Conservation (phyloP, 78 protist species). For the Dictyostelium intermedium region DNA sequence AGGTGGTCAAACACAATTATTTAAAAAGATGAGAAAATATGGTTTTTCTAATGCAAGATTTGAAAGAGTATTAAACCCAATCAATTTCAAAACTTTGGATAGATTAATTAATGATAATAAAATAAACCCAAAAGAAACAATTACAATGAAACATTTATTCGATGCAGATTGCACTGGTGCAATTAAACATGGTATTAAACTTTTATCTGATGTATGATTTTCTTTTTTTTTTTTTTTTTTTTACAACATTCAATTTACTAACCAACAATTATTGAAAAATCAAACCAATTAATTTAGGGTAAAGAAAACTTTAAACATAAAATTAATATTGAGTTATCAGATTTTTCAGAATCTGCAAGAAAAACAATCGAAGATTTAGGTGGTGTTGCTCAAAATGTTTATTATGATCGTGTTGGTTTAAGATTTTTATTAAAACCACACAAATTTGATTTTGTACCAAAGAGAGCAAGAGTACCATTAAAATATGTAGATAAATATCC, state of each 20-base stretch:
- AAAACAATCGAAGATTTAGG: slow-evolving; percentile 76
- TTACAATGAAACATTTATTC: slow-evolving; percentile 75
- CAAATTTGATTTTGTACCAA: slow-evolving; percentile 69
- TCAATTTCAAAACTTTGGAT: slow-evolving; percentile 51
- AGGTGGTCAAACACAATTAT: slow-evolving; percentile 92
- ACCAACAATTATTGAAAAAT: neutral
- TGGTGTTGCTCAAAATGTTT: slow-evolving; percentile 72
- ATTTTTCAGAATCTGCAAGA: slow-evolving; percentile 56
- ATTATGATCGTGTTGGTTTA: slow-evolving; percentile 81
- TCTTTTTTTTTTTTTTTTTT: neutral
- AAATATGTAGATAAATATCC: slow-evolving; percentile 45
- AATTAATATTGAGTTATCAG: slow-evolving; percentile 66
- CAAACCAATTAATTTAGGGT: neutral
- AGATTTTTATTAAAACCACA: slow-evolving; percentile 75
- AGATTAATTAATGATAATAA: slow-evolving; percentile 42
- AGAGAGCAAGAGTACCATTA: slow-evolving; percentile 64
- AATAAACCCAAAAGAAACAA: slow-evolving; percentile 44
- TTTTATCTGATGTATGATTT: slow-evolving; percentile 57
- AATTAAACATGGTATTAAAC: slow-evolving; percentile 73
- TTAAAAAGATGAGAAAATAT: slow-evolving; percentile 81
- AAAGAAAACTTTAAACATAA: slow-evolving; percentile 38
- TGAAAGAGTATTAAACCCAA: slow-evolving; percentile 22
- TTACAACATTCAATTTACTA: neutral
- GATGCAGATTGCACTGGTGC: slow-evolving; percentile 23
- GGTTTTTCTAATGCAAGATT: slow-evolving; percentile 77